These are phyloP conservation scores for Pichia sp. DNA, from an alignment of 1,139 yeast genomes.

Conservation along the genomic window DNA sequence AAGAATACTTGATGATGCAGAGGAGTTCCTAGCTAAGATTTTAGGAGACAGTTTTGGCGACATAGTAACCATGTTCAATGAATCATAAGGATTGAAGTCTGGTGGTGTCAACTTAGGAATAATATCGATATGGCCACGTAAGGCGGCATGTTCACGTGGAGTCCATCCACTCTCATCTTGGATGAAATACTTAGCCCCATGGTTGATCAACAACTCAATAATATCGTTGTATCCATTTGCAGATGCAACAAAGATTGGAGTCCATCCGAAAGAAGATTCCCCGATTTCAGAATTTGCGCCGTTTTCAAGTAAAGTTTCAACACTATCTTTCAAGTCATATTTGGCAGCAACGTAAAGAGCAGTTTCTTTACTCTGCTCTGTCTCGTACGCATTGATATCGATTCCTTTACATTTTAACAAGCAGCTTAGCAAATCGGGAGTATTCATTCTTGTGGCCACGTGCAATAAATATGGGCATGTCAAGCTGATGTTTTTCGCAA, in stretches of 20 bases:
- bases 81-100: constrained; percentile 30
- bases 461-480: constrained; percentile 53
- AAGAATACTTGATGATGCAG: constrained; percentile 16
- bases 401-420: constrained; percentile 56
- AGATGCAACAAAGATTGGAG: constrained; percentile 88
- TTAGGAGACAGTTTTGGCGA: constrained; percentile 25
- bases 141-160: constrained; percentile 92
- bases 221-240: constrained; percentile 71
- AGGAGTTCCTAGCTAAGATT: constrained; percentile 14
- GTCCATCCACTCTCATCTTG: constrained; percentile 93
- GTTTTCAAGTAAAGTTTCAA: constrained; percentile 48
- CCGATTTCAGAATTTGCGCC: constrained; percentile 74
- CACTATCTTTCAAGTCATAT: constrained; percentile 52
- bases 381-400: constrained; percentile 59
- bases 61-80: constrained; percentile 22
- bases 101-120: constrained; percentile 55
- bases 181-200: constrained; percentile 50
- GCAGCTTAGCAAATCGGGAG: constrained; percentile 51
- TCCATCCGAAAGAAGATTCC: constrained; percentile 86
- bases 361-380: constrained; percentile 61
- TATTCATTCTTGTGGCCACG: constrained; percentile 68
- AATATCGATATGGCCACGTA: constrained; percentile 78
- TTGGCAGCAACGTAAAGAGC: constrained; percentile 78
- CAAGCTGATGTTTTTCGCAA: constrained; percentile 33
- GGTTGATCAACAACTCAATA: constrained; percentile 49